Base-by-base conservation (phyloP, 345 rosid species). In the Eucalyptus albens region DNA sequence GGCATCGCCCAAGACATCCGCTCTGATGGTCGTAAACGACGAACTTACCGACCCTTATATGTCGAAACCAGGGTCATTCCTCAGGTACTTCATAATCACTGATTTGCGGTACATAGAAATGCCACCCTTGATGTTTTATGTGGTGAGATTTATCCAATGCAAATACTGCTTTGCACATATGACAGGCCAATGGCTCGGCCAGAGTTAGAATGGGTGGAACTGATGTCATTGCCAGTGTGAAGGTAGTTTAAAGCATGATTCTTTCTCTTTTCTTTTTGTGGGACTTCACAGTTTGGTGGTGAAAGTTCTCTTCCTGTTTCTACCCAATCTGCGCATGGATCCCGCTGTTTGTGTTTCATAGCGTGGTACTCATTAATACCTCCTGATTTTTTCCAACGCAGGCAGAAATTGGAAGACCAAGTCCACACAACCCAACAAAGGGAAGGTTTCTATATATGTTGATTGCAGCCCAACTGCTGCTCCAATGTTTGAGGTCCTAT, bases 401-500 rank as follows among this genome's bases (percentile, higher is more conserved):
- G 99, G 99, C 97, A 31, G 97, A 97, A 89, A 96, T 98, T 91
- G 99, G 99, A 91, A 95, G 90, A 94, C 99, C 98, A 31, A 95
- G 93, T 91, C 87, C 94, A 2, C 87, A 94, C 96, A 94, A 55
- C 99, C 99, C 0, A 96, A 98, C 90, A 95, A 92, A 92, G 98
- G 99, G 88, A 98, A 97, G 87, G 97, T 98, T 90, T 82, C 96
- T 59, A 91, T 96, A 88, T 93, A 93, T 69, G 92, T 98, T 92
- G 97, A 96, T 93, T 97, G 98, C 91, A 96, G 99, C 93, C 95
- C 99, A 40, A 95, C 96, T 17, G 97, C 97, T 3, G 98, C 96
- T 87, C 99, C 99, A 50, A 93, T 91, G 56, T 97, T 96, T 89
- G 97, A 95, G 99, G 99, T 97, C 88, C 81, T 67, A 15, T 88